Evolutionary conservation across 257 asterid species (phyloP).

Genomic region (Solanum appendiculatum): DNA sequence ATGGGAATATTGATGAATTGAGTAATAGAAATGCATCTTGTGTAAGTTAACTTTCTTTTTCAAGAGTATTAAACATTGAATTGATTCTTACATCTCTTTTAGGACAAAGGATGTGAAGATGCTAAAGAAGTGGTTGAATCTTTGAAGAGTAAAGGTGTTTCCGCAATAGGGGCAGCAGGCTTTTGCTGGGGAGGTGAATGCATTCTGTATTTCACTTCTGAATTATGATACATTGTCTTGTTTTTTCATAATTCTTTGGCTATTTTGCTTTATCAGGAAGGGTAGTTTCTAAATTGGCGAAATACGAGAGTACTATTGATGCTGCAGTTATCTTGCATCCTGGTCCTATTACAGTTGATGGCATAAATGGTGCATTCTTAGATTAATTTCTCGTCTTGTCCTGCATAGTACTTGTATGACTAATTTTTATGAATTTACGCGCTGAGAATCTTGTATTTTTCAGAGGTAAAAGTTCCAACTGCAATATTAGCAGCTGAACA

Average conservation of each 20-base stretch:
- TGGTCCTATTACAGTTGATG: conserved; percentile 43
- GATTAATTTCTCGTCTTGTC: background rate
- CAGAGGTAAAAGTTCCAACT: conserved; percentile 51
- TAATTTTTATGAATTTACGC: no score
- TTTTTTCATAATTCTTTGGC: background rate
- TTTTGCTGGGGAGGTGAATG: conserved; percentile 78
- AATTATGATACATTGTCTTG: background rate
- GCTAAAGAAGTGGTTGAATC: conserved; percentile 37
- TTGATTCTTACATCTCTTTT: background rate
- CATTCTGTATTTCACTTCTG: background rate
- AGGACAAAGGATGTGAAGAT: conserved; percentile 64
- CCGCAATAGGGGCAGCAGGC: conserved; percentile 57
- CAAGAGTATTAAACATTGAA: background rate
- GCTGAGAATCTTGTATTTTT: background rate
- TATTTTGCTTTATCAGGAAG: conserved; percentile 30
- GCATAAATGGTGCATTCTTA: conserved; percentile 34
- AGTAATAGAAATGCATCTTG: background rate
- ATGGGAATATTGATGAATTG: background rate
- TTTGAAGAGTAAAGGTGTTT: conserved; percentile 45
- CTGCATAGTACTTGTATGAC: background rate
- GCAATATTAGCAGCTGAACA: conserved; percentile 59
- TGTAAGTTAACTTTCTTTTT: background rate
- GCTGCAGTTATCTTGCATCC: conserved; percentile 71
- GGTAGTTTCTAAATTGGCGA: conserved; percentile 40
- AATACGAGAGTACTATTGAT: conserved; percentile 28